Base-by-base conservation (phyloP, 768 basidiomycete species). In the Nidula microcarpa region DNA sequence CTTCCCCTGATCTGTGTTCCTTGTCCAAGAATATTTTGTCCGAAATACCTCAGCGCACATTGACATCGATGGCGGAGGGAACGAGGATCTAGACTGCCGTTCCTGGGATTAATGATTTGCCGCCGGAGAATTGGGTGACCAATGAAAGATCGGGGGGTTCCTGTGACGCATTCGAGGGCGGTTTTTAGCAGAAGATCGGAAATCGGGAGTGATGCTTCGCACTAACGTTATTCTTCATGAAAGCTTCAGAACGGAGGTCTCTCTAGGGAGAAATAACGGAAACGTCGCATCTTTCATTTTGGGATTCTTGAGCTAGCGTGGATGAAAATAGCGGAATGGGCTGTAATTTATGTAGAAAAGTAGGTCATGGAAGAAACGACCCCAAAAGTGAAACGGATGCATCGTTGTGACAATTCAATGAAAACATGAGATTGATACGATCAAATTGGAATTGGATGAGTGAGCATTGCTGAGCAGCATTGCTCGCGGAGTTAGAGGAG, bases 161-260 rank as follows among this genome's bases (percentile, higher is more conserved):
- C 70, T 72, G 70, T 73, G 72, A 73, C 72, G 70, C 66, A 63
- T 55, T 39, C 18, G 33, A 17, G 30, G 5, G 47, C 35, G 44
- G 33, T 49, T 36, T 23, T 52, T 16, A 45, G n/a, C n/a, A n/a
- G n/a, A n/a, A n/a, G n/a, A n/a, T n/a, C n/a, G n/a, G n/a, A n/a
- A n/a, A n/a, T n/a, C n/a, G n/a, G n/a, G n/a, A n/a, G n/a, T n/a
- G n/a, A n/a, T n/a, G n/a, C n/a, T n/a, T n/a, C n/a, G n/a, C n/a
- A n/a, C n/a, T n/a, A n/a, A n/a, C n/a, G n/a, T n/a, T n/a, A n/a
- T n/a, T n/a, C n/a, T n/a, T n/a, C n/a, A n/a, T n/a, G n/a, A n/a
- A n/a, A n/a, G n/a, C n/a, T n/a, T n/a, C n/a, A n/a, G n/a, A n/a
- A n/a, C n/a, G n/a, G n/a, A n/a, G n/a, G 37, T 39, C 8, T 8